Evolutionary conservation across 257 asterid species (phyloP), one percentile per base, ranked within the genome.

Genomic region (Scutellaria baicalensis): DNA sequence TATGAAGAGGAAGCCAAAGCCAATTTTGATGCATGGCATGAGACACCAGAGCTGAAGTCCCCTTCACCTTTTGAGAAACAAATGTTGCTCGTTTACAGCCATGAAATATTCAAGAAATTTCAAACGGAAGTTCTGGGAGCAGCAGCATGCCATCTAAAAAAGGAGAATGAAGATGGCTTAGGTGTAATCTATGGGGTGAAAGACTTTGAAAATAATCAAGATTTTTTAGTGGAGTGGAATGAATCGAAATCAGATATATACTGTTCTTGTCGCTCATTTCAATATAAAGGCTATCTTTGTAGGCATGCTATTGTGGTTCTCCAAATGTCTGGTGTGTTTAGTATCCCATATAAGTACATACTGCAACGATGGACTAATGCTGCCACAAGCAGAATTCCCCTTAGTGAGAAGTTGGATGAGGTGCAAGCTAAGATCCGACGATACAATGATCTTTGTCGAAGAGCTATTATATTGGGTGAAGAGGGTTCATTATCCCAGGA

Each of bases 41-140:
- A 93, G 78, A 80, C 93, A 13, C 95, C 98, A 0, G 97, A 87
- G 80, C 81, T 90, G 76, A 88, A 83, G 70, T 87, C 98, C 31
- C 98, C 98, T 42, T 93, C 98, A 4, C 97, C 98, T 50, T 88
- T 90, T 48, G 98, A 90, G 75, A 93, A 93, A 69, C 97, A 93
- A 82, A 68, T 90, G 94, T 74, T 82, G 33, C 83, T 78, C 51
- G 84, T 93, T 47, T 90, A 85, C 67, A 87, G 91, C 59, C 94
- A 85, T 64, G 97, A 87, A 77, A 85, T 93, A 84, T 93, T 90
- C 84, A 84, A 80, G 72, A 93, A 88, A 59, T 87, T 90, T 72
- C 98, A 93, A 80, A 85, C 59, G 20, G 98, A 93, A 78, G 94
- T 90, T 56, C 73, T 93, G 66, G 98, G 97, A 66, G 97, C 96